Evolutionary conservation across 345 rosid species (phyloP).

Genomic region (Erucastrum elatum): DNA sequence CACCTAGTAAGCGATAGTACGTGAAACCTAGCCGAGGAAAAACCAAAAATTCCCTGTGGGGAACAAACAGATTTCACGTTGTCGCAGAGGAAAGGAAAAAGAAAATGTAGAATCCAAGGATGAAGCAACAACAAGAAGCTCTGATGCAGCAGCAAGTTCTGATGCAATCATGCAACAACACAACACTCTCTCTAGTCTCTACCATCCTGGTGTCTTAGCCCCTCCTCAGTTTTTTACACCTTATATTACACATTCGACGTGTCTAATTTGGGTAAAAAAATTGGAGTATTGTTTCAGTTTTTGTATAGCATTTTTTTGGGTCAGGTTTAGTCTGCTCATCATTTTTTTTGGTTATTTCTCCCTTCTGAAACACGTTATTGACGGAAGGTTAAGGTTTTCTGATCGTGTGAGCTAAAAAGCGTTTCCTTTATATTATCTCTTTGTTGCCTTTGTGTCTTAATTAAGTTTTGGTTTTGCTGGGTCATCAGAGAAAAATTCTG

Average conservation of each 20-base stretch:
- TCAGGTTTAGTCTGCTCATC: too few species aligned
- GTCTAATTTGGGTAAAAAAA: not conserved
- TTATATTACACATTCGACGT: not conserved
- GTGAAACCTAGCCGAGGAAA: not conserved
- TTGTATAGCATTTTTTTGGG: too few species aligned
- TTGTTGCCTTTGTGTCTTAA: not conserved
- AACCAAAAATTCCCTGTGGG: not conserved
- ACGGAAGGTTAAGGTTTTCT: conserved; percentile 22
- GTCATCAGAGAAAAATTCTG: not conserved
- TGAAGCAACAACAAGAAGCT: conserved; percentile 29
- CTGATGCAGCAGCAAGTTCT: conserved; percentile 66
- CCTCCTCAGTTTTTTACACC: conserved; percentile 61
- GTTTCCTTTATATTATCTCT: too few species aligned
- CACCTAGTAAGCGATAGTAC: not conserved
- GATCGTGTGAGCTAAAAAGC: conserved; percentile 18
- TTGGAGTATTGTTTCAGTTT: too few species aligned
- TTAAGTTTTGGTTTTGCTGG: not conserved
- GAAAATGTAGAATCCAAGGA: not conserved
- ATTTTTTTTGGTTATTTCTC: not conserved
- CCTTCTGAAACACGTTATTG: conserved; percentile 1
- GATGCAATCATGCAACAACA: conserved; percentile 99
- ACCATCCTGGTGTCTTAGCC: conserved; percentile 91
- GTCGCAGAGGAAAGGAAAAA: not conserved
- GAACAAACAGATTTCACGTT: not conserved
- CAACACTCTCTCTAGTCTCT: conserved; percentile 48